Evolutionary conservation across 352 stramenopile genomes (phyloP).

Genomic region (Phytophthora tentaculata): DNA sequence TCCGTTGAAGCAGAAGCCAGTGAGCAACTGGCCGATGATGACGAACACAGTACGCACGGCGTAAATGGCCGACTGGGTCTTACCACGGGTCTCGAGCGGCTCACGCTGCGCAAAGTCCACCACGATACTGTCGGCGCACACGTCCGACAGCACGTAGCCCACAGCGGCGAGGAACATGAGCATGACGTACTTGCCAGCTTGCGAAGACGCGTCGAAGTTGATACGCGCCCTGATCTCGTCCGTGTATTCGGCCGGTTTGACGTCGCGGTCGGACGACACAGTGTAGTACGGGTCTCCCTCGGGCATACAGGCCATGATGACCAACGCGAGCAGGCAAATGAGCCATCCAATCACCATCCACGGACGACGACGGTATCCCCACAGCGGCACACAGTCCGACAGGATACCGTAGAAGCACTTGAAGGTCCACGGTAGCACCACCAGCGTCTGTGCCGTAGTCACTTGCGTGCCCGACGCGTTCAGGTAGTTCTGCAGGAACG

Average conservation of each 20-base stretch:
- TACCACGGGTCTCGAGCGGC: constrained; percentile 33
- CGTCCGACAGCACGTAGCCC: constrained; percentile 67
- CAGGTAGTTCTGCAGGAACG: constrained; percentile 55
- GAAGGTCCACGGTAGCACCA: constrained; percentile 72
- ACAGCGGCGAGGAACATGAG: constrained; percentile 58
- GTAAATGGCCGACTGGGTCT: constrained; percentile 51
- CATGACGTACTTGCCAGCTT: constrained; percentile 42
- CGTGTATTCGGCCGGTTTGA: constrained; percentile 25
- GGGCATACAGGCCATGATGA: constrained; percentile 36
- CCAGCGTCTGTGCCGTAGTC: constrained; percentile 34
- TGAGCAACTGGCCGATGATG: constrained; percentile 35
- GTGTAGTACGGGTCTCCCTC: constrained; percentile 47
- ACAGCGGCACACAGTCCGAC: constrained; percentile 73
- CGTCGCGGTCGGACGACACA: constrained; percentile 16
- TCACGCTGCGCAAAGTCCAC: constrained; percentile 51
- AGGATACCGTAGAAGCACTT: constrained; percentile 53
- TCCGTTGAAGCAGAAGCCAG: constrained; percentile 54
- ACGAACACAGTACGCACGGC: constrained; percentile 35
- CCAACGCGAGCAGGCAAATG: constrained; percentile 33
- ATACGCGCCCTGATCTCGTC: constrained; percentile 27
- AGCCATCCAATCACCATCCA: constrained; percentile 51
- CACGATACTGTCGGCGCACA: constrained; percentile 57
- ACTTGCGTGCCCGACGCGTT: constrained; percentile 35
- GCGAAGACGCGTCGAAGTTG: constrained; percentile 25
- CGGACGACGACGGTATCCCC: constrained; percentile 31